Evolutionary conservation across 1,284 basidiomycete genomes (phyloP).

Genomic region (Rhodotorula sp.): DNA sequence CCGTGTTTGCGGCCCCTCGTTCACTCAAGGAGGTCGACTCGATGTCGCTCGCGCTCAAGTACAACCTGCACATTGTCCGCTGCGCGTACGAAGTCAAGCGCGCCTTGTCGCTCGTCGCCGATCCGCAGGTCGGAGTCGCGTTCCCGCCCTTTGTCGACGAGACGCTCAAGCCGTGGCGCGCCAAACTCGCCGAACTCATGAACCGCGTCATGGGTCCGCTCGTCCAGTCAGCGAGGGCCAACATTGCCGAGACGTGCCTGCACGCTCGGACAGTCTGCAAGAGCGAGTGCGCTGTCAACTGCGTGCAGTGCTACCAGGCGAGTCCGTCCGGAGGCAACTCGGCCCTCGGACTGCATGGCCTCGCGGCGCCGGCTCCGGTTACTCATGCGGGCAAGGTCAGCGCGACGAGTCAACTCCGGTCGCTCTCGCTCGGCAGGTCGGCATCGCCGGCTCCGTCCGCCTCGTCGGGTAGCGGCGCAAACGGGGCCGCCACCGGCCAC

Average conservation of each 20-base stretch:
- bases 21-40: constrained; percentile 37
- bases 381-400: background rate
- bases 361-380: background rate
- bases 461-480: background rate
- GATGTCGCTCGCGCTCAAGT: constrained; percentile 36
- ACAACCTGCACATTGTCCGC: constrained; percentile 43
- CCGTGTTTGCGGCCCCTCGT: constrained; percentile 21
- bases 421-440: constrained; percentile 29
- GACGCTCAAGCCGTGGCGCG: constrained; percentile 43
- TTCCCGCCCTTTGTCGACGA: constrained; percentile 41
- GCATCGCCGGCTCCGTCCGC: constrained; percentile 12
- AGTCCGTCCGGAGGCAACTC: background rate
- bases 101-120: constrained; percentile 18
- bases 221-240: constrained; percentile 19
- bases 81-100: constrained; percentile 41
- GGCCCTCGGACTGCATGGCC: constrained; percentile 13
- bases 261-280: constrained; percentile 9
- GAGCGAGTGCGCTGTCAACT: background rate
- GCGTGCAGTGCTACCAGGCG: background rate
- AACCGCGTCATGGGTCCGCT: constrained; percentile 42
- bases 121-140: constrained; percentile 3
- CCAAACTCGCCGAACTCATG: constrained; percentile 42
- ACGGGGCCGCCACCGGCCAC: constrained; percentile 7
- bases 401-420: constrained; percentile 23
- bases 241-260: constrained; percentile 20